Conservation (phyloP, 371 early-diverging fungal species). For the Coemansia sp. region DNA sequence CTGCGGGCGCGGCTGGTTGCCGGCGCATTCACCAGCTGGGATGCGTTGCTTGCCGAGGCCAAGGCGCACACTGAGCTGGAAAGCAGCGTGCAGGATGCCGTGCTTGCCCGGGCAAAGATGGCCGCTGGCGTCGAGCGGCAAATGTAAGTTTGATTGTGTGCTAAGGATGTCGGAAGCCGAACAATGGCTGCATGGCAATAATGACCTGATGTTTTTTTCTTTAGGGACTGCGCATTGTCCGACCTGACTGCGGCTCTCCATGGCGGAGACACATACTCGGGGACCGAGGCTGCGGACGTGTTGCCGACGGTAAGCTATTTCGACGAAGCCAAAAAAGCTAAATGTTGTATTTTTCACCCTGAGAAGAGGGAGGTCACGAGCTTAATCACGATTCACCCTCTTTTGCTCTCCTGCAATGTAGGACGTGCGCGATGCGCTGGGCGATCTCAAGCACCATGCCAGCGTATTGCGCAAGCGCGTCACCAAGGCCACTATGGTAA, state of each 20-base stretch:
- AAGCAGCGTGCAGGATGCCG: neutral
- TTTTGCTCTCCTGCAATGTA: constrained; percentile 6
- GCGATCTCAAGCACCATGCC: constrained; percentile 42
- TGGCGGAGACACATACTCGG: constrained; percentile 30
- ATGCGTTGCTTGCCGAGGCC: constrained; percentile 26
- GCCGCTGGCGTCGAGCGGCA: constrained; percentile 18
- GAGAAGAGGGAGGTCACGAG: neutral
- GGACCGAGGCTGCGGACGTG: constrained; percentile 27
- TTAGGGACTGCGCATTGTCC: constrained; percentile 26
- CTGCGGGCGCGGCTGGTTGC: constrained; percentile 17
- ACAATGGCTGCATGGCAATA: constrained; percentile 8
- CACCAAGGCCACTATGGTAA: constrained; percentile 46
- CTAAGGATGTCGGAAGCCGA: neutral
- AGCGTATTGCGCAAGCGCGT: constrained; percentile 45
- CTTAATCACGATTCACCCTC: neutral
- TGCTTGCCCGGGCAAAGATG: constrained; percentile 7
- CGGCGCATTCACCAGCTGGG: constrained; percentile 41
- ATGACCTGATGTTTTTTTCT: neutral
- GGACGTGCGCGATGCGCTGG: constrained; percentile 30
- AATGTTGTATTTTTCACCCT: no score
- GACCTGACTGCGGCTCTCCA: constrained; percentile 36
- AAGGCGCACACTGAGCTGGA: constrained; percentile 4
- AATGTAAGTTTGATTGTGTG: constrained; percentile 23
- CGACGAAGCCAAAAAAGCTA: neutral
- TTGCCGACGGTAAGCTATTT: constrained; percentile 31